Percentiles rank a stretch among this genome's conserved stretches.
phyloP scores from a whole-genome alignment of 2,329 filamentous ascomycete species.

The Knufia fluminis region DNA sequence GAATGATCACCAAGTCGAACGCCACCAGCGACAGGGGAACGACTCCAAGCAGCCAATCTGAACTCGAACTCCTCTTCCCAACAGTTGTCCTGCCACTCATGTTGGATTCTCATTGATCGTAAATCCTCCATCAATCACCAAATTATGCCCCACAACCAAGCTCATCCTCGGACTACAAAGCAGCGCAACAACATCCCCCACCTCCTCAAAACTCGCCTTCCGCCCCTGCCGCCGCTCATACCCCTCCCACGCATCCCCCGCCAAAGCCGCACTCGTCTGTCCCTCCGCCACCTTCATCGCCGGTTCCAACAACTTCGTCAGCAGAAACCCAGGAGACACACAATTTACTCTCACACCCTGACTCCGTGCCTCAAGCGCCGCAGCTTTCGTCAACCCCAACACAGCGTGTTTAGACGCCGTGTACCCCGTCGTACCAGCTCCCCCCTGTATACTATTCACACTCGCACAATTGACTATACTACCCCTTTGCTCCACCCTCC shows the following conservation, averaged over 20 bases:
- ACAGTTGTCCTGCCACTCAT: no score
- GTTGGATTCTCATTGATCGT: constrained; percentile 14
- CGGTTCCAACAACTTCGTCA: constrained; percentile 16
- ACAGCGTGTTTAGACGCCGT: constrained; percentile 18
- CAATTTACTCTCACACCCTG: constrained; percentile 15
- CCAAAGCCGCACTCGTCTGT: background rate
- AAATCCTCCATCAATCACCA: constrained; percentile 18
- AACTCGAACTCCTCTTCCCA: no score
- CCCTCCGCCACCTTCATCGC: constrained; percentile 10
- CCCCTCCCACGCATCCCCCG: constrained; percentile 11
- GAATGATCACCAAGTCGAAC: no score
- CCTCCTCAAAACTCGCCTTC: constrained; percentile 15
- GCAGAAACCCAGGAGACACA: constrained; percentile 15
- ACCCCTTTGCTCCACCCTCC: constrained; percentile 14
- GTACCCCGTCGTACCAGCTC: constrained; percentile 15
- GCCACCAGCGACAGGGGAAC: no score
- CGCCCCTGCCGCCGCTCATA: constrained; percentile 16
- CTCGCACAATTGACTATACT: constrained; percentile 37
- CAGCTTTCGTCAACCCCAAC: constrained; percentile 16
- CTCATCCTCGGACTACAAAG: constrained; percentile 16
- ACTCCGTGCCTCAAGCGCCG: constrained; percentile 13
- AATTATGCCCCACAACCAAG: constrained; percentile 16
- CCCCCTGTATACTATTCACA: constrained; percentile 18
- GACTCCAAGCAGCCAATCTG: no score
- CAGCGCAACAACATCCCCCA: constrained; percentile 18